A percentile compares a stretch with the other conserved stretches of the same genome.
Evolutionary conservation across 2,329 filamentous ascomycete genomes (phyloP).

Genomic region (Coniella vitis): DNA sequence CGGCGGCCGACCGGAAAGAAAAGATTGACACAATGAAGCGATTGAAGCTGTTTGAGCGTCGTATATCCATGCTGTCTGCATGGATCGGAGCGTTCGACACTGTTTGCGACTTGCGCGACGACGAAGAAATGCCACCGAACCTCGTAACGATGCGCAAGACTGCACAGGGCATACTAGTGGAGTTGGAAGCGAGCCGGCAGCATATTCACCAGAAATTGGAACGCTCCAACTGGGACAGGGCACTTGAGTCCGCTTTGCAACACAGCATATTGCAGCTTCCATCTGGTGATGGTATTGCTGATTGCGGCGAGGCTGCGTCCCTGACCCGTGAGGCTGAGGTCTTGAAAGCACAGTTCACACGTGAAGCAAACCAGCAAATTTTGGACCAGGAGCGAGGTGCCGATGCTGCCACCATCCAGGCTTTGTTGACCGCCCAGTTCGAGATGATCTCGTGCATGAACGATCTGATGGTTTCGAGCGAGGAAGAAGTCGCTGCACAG

Average conservation of each 20-base stretch:
- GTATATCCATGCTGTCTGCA: slow-evolving; percentile 77
- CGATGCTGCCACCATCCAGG: slow-evolving; percentile 72
- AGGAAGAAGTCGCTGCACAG: slow-evolving; percentile 73
- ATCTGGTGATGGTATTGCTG: slow-evolving; percentile 57
- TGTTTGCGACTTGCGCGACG: slow-evolving; percentile 65
- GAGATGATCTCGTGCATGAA: slow-evolving; percentile 80
- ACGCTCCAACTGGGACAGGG: slow-evolving; percentile 78
- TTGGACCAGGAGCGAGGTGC: slow-evolving; percentile 77
- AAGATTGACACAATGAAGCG: slow-evolving; percentile 75
- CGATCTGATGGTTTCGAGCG: slow-evolving; percentile 74
- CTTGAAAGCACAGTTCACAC: slow-evolving; percentile 73
- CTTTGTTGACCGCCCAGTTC: slow-evolving; percentile 83
- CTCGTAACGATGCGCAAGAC: slow-evolving; percentile 76
- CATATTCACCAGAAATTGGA: slow-evolving; percentile 81
- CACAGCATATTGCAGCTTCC: slow-evolving; percentile 75
- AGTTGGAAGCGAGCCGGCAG: slow-evolving; percentile 83
- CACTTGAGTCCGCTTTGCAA: slow-evolving; percentile 79
- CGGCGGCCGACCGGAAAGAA: slow-evolving; percentile 69
- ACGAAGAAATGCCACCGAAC: slow-evolving; percentile 63
- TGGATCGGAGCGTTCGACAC: slow-evolving; percentile 92
- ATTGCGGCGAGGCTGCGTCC: slow-evolving; percentile 61
- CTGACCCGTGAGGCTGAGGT: slow-evolving; percentile 79
- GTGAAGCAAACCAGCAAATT: slow-evolving; percentile 70
- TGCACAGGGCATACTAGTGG: slow-evolving; percentile 78
- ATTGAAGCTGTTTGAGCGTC: slow-evolving; percentile 72